Base-by-base conservation (phyloP, 176 grass and related monocot species). In the Musa troglodytarum region DNA sequence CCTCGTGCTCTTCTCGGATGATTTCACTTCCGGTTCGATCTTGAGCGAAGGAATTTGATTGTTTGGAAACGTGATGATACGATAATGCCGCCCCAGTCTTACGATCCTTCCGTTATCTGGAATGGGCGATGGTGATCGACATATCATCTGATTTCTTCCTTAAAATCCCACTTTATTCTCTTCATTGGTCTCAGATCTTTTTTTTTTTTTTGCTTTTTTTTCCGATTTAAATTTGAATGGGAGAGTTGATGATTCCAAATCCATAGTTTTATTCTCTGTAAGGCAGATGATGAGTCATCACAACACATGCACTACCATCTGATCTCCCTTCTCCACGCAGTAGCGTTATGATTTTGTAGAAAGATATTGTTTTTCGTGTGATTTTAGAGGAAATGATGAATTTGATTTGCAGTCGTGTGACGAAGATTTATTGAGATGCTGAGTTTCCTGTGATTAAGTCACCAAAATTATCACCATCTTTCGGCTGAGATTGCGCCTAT, bases 381-480 rank as follows among this genome's bases (percentile, higher is more conserved):
- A 12, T 56, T 56, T 73, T 54, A n/a, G 34, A 43, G 4, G 34
- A 43, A 43, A 43, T 43, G 4, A 43, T 5, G 34, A 43, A 56
- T 17, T 34, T 16, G 51, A 23, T 74, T 52, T 72, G 69, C 74
- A 61, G 7, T 86, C 80, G 50, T 22, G 68, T 86, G 74, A 86
- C 79, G 80, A 74, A 86, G 68, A 50, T 34, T 9, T 74, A 52
- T n/a, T 19, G 8, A 75, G 68, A 53, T 70, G 65, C 63, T 86
- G 78, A 82, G 16, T 53, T 50, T 57, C 26, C 22, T 63, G 52
- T 86, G 84, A 79, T 82, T 78, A 82, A 78, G 72, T 20, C 53
- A 70, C 50, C 65, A 52, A 21, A 74, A 67, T 79, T 82, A 82
- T 86, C 75, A 82, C 79, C 79, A 79, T 86, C 79, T 79, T 86